These are phyloP conservation scores for Tetrapisispora iriomotensis DNA, from an alignment of 805 yeast genomes.

Conservation along the genomic window DNA sequence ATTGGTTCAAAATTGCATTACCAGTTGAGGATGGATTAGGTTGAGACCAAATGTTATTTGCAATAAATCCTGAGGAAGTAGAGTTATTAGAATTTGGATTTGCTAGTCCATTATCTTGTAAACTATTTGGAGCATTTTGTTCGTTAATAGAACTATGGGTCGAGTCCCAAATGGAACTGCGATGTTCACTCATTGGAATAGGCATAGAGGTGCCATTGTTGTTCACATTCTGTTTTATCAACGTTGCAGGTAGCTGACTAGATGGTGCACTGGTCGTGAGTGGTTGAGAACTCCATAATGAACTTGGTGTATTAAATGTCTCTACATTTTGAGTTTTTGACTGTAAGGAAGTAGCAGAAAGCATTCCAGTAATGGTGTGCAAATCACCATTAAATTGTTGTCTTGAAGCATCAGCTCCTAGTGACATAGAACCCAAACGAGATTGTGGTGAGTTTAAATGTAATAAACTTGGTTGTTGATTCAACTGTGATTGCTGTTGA, in stretches of 20 bases:
- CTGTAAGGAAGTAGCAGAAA: conserved; percentile 19
- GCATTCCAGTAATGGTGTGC: conserved; percentile 18
- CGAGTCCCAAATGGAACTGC: conserved; percentile 24
- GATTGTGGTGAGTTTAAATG: conserved; percentile 1
- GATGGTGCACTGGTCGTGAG: neutral
- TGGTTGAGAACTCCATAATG: conserved; percentile 14
- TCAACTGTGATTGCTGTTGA: neutral
- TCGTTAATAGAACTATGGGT: neutral
- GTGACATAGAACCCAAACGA: neutral
- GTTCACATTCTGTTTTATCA: neutral
- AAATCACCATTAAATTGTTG: conserved; percentile 20
- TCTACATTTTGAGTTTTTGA: conserved; percentile 5
- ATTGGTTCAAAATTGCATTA: neutral
- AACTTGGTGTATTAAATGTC: conserved; percentile 3
- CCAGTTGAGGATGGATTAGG: neutral
- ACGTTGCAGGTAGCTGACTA: neutral
- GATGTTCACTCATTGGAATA: conserved; percentile 2
- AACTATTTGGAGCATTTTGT: neutral
- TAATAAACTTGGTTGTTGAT: neutral
- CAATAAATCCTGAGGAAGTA: neutral
- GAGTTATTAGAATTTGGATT: neutral
- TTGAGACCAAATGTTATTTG: neutral
- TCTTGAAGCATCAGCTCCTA: conserved; percentile 7
- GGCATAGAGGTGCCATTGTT: neutral
- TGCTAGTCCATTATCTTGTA: neutral